Conservation (phyloP, 2,329 filamentous ascomycete genomes). For the Trichoderma gracile region DNA sequence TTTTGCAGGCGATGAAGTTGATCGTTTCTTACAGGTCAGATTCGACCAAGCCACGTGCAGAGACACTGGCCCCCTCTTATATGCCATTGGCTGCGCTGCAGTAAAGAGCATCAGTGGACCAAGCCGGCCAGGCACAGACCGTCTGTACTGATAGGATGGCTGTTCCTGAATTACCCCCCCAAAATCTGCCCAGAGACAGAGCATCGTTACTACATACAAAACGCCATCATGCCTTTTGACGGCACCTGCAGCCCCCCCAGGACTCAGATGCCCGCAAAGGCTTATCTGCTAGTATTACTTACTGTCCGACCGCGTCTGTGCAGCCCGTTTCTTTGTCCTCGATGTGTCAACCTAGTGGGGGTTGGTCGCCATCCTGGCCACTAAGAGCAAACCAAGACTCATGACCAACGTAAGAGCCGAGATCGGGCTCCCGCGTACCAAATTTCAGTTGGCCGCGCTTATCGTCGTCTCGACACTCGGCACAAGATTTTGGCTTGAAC, state of each 20-base stretch:
- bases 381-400: slow-evolving; percentile 3
- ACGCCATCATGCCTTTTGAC: neutral
- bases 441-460: slow-evolving; percentile 25
- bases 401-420: slow-evolving; percentile 26
- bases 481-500: slow-evolving; percentile 17
- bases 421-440: slow-evolving; percentile 23
- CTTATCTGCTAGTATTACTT: neutral
- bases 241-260: neutral
- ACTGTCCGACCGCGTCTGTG: neutral
- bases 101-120: slow-evolving; percentile 3
- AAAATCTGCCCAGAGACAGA: no score
- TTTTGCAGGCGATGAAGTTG: neutral
- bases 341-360: slow-evolving; percentile 7
- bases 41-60: slow-evolving; percentile 11
- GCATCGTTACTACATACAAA: no score
- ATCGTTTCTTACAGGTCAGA: neutral
- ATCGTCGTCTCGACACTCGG: slow-evolving; percentile 28
- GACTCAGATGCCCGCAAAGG: neutral
- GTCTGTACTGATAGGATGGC: neutral
- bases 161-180: neutral
- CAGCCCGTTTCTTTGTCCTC: neutral
- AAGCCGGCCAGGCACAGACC: neutral
- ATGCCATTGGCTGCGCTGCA: slow-evolving; percentile 4
- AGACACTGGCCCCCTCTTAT: neutral
- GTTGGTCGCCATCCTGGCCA: neutral